Conservation (phyloP, 2,329 filamentous ascomycete species). For the Fusarium tuaranense region DNA sequence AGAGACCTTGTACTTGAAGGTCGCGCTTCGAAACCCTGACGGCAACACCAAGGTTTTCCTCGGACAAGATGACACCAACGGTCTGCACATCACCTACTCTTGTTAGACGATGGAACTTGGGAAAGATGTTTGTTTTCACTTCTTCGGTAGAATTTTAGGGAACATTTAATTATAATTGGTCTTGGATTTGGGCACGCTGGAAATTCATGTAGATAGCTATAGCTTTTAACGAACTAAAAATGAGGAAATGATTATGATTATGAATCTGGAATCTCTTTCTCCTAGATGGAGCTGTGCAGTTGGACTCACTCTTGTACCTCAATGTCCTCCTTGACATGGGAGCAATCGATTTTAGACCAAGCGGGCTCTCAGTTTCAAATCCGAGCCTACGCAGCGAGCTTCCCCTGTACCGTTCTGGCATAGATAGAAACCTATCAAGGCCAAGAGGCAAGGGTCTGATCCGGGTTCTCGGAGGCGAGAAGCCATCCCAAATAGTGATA, state of each 20-base stretch:
- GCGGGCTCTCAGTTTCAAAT: background rate
- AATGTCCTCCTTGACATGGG: background rate
- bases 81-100: slow-evolving; percentile 40
- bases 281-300: background rate
- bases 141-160: background rate
- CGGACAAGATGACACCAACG: slow-evolving; percentile 47
- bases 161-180: background rate
- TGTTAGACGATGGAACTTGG: background rate
- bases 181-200: background rate
- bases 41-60: slow-evolving; percentile 45
- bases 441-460: background rate
- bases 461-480: background rate
- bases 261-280: background rate
- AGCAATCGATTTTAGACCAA: background rate
- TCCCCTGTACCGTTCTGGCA: background rate
- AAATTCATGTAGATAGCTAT: background rate
- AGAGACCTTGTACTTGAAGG: slow-evolving; percentile 43
- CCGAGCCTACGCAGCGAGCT: background rate
- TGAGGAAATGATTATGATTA: background rate
- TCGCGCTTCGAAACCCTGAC: slow-evolving; percentile 34
- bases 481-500: background rate
- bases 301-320: background rate
- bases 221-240: background rate
- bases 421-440: background rate
- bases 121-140: background rate